A percentile compares a stretch with the other conserved stretches of the same genome.
Conservation (phyloP, 257 asterid genomes). For the Nicotiana attenuata region DNA sequence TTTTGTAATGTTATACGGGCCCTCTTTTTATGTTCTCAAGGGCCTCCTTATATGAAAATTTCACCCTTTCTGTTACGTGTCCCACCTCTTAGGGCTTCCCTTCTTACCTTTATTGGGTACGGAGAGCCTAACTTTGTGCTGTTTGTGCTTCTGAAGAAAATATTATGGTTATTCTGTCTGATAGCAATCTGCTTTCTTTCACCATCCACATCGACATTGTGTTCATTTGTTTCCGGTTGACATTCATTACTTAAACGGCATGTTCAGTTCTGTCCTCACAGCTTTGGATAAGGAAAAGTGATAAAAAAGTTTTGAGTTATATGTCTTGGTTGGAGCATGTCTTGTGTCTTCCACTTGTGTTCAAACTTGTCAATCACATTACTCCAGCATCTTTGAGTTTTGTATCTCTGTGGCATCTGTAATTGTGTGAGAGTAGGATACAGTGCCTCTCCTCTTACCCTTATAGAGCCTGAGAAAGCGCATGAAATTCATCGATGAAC, state of each 20-base stretch:
- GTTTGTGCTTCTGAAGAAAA: neutral
- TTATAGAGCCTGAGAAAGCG: neutral
- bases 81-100: neutral
- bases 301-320: neutral
- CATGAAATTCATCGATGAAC: neutral
- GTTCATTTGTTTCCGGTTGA: neutral
- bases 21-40: neutral
- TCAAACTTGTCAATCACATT: neutral
- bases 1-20: neutral
- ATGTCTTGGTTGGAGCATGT: neutral
- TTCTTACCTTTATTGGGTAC: too few relatives aligned
- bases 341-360: neutral
- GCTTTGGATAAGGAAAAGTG: neutral
- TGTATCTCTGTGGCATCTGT: neutral
- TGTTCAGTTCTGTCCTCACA: neutral
- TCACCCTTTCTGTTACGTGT: neutral
- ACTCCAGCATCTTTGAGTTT: constrained; percentile 2
- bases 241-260: neutral
- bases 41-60: neutral
- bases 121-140: too few relatives aligned
- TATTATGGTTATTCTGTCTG: neutral
- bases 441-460: neutral
- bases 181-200: constrained; percentile 1
- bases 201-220: neutral
- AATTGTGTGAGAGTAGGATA: neutral